These are phyloP conservation scores for Mycocentrospora acerina DNA, from an alignment of 2,329 filamentous ascomycete species.

Conservation along the genomic window DNA sequence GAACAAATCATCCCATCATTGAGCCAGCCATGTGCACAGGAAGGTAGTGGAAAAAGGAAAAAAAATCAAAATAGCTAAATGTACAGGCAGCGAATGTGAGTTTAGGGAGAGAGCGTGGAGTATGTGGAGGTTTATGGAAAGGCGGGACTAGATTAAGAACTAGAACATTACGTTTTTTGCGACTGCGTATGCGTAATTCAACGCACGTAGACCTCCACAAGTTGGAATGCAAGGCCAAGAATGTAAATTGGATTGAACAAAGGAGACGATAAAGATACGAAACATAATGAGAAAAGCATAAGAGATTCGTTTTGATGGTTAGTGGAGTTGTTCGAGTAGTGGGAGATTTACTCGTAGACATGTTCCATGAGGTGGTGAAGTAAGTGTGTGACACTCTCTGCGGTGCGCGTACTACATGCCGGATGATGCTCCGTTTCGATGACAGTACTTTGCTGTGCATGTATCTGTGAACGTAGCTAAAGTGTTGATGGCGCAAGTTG, in stretches of 20 bases:
- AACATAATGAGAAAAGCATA: background rate
- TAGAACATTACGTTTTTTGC: constrained; percentile 31
- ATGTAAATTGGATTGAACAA: constrained; percentile 4
- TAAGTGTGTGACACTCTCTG: background rate
- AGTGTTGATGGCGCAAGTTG: constrained; percentile 4
- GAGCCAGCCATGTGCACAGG: background rate
- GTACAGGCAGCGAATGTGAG: background rate
- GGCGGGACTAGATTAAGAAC: constrained; percentile 32
- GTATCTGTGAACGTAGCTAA: background rate
- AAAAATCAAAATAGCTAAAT: background rate
- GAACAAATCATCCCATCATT: too few relatives aligned
- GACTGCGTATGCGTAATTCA: constrained; percentile 18
- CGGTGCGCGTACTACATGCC: background rate
- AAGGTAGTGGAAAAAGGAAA: background rate
- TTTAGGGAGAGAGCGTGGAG: constrained; percentile 10
- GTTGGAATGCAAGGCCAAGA: constrained; percentile 1
- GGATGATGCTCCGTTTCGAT: background rate
- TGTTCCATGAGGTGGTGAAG: background rate
- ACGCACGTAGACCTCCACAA: constrained; percentile 25
- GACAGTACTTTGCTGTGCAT: background rate
- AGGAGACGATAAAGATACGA: constrained; percentile 2
- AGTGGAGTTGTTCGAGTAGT: background rate
- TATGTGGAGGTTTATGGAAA: constrained; percentile 17
- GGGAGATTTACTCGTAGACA: background rate
- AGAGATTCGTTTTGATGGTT: background rate